Evolutionary conservation across 1,284 basidiomycete genomes (phyloP).

Genomic region (Cryptococcus sp.): DNA sequence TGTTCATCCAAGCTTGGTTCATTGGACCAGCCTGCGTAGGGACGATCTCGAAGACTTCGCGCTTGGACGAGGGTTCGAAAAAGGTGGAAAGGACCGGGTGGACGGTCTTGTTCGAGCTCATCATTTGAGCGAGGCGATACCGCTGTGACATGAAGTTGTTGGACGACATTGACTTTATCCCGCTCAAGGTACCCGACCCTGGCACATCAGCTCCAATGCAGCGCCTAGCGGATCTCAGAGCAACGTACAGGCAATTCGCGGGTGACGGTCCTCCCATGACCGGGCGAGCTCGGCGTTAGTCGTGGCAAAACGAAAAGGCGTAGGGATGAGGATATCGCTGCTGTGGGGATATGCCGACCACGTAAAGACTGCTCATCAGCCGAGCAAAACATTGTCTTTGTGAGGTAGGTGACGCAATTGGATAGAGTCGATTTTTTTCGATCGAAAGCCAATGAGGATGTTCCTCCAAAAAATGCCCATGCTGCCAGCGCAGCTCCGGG

Average conservation of each 20-base stretch:
- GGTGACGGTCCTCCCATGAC: neutral
- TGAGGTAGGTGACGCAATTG: neutral
- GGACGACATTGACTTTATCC: neutral
- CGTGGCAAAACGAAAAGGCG: neutral
- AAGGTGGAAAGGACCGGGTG: neutral
- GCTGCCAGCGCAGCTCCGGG: neutral
- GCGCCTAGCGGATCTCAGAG: too few relatives aligned
- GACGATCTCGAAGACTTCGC: neutral
- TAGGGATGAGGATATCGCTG: slow-evolving; percentile 1
- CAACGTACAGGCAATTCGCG: neutral
- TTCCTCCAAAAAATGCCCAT: slow-evolving; percentile 4
- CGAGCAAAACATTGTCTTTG: too few relatives aligned
- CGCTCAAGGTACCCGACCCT: slow-evolving; percentile 3
- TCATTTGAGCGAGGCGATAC: slow-evolving; percentile 1
- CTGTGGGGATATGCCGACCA: slow-evolving; percentile 2
- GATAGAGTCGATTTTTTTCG: neutral
- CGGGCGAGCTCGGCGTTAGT: neutral
- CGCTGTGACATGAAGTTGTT: neutral
- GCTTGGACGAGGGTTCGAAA: neutral
- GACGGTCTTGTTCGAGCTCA: neutral
- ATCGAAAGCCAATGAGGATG: too few relatives aligned
- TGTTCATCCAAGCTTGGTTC: slow-evolving; percentile 1
- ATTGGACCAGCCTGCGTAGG: neutral
- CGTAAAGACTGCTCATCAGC: slow-evolving; percentile 5
- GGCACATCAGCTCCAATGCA: neutral